Evolutionary conservation across 2,329 filamentous ascomycete genomes (phyloP), one percentile per base, ranked within the genome.

Genomic region (Cercospora sp.): DNA sequence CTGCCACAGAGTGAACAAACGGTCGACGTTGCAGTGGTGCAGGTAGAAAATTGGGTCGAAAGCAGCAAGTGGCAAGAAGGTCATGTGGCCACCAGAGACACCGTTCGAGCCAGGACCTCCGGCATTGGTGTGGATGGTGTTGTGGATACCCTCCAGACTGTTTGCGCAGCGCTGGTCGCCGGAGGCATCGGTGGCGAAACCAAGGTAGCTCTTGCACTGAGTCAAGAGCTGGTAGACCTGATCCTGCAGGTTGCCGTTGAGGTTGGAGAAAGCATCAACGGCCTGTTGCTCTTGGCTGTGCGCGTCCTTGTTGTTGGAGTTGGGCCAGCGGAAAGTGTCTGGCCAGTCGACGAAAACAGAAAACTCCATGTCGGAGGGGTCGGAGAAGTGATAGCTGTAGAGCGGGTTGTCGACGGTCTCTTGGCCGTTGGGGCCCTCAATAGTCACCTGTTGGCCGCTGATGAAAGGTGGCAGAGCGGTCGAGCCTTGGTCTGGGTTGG

Each of bases 11-110:
- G 91, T 87, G 71, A 93, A 87, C 39, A 91, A 79, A 5, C 92
- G 87, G 75, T 96, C 92, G 7, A 92, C 86, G 78, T 91, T 93
- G 72, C 65, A 66, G 74, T 94, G 92, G 74, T 94, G 91, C 6
- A 94, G 80, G 79, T 90, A 91, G 79, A 94, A 94, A 16, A 91
- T 81, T 0, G 92, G 92, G 75, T 96, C 92, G 76, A 92, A 95
- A 0, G 90, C 86, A 2, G 91, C 64, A 18, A 91, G 73, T 89
- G 90, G 26, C 87, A 89, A 87, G 78, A 87, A 90, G 60, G 85
- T 87, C 87, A 91, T 90, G 74, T 92, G 90, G 3, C 90, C 90
- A 61, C 67, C 69, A 23, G 64, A 67, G 23, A 70, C 64, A 18
- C 55, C 60, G 18, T 64, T 65, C 39, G 31, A 30, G 18, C 73